Evolutionary conservation across 2,329 filamentous ascomycete genomes (phyloP).

Genomic region (Shiraia bambusicola): DNA sequence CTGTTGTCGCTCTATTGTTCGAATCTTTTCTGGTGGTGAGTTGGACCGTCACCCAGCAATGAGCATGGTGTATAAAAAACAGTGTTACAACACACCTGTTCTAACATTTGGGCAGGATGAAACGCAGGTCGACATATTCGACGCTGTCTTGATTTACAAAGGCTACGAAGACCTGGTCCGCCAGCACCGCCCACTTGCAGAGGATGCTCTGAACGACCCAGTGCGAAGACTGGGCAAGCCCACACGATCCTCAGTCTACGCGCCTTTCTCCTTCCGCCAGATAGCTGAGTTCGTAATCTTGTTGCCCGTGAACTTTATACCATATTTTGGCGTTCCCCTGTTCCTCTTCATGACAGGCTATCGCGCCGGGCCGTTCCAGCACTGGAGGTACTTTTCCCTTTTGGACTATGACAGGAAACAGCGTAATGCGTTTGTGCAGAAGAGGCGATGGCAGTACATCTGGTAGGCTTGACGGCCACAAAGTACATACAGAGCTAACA

Average conservation of each 20-base stretch:
- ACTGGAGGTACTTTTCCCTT: conserved; percentile 87
- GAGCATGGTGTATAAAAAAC: background rate
- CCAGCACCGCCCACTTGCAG: conserved; percentile 56
- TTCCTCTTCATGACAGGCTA: conserved; percentile 89
- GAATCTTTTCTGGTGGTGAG: conserved; percentile 52
- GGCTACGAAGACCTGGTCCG: conserved; percentile 61
- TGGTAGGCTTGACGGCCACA: conserved; percentile 55
- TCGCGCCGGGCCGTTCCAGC: conserved; percentile 81
- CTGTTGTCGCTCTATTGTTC: conserved; percentile 60
- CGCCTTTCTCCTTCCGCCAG: conserved; percentile 88
- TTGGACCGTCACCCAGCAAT: background rate
- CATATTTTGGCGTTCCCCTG: conserved; percentile 76
- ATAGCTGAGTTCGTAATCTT: conserved; percentile 75
- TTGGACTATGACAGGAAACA: conserved; percentile 73
- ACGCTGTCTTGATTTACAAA: conserved; percentile 71
- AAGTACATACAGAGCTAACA: conserved; percentile 8
- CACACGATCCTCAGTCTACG: conserved; percentile 73
- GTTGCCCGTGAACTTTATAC: conserved; percentile 79
- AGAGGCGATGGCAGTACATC: conserved; percentile 77
- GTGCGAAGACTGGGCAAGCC: conserved; percentile 83
- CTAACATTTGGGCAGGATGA: conserved; percentile 54
- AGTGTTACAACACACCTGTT: background rate
- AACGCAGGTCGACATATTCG: conserved; percentile 77
- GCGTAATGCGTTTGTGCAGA: conserved; percentile 67
- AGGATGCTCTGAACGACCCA: conserved; percentile 68